phyloP scores from a whole-genome alignment of 179 eudicot species.

The Heliamphora pulchella region DNA sequence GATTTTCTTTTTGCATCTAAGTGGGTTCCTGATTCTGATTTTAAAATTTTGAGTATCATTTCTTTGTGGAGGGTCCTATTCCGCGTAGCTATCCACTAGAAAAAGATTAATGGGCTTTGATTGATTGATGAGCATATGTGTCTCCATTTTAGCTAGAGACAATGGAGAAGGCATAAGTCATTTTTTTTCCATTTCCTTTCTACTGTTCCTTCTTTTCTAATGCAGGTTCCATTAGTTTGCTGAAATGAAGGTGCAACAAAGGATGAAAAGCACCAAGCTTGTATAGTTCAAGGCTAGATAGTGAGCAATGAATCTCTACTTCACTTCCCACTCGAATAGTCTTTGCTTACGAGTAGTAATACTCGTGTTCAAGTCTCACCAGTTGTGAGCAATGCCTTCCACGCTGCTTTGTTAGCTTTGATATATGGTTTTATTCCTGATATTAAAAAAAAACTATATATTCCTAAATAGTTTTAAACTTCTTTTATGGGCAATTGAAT shows the following conservation, averaged over 20 bases:
- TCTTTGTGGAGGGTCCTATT: conserved; percentile 27
- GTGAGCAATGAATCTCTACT: conserved; percentile 25
- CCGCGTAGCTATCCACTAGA: conserved; percentile 10
- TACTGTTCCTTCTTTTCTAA: conserved; percentile 4
- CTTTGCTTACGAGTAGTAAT: background rate
- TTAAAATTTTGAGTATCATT: conserved; percentile 12
- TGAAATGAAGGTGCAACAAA: background rate
- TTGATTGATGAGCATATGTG: conserved; percentile 22
- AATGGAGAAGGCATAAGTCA: conserved; percentile 20
- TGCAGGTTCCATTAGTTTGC: background rate
- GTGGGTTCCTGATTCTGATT: conserved; percentile 32
- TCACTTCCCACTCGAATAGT: conserved; percentile 3
- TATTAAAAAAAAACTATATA: background rate
- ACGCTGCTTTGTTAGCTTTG: no score
- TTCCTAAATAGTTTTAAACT: conserved; percentile 3
- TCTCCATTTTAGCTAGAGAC: conserved; percentile 23
- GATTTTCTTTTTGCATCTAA: conserved; percentile 19
- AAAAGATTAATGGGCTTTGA: conserved; percentile 17
- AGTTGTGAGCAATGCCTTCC: no score
- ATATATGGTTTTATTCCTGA: no score
- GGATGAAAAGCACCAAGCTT: conserved; percentile 16
- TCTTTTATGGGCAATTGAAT: background rate
- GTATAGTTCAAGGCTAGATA: conserved; percentile 20
- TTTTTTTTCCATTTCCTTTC: background rate
- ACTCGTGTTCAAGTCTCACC: no score